Evolutionary conservation across 2,329 filamentous ascomycete genomes (phyloP).

Genomic region (Ambrosiella beaveri): DNA sequence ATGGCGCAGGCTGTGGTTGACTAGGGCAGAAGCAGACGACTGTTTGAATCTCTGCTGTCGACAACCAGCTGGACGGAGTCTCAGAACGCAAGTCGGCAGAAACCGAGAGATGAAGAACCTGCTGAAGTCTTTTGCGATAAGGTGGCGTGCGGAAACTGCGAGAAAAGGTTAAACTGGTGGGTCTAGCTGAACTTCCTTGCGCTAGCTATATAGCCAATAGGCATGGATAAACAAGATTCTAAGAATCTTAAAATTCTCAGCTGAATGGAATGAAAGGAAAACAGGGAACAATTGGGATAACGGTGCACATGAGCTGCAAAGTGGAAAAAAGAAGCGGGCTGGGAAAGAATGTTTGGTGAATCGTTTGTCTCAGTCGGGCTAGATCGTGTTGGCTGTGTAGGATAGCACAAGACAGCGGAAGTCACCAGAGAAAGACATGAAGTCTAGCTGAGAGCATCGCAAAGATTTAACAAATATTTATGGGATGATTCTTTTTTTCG

Average conservation of each 20-base stretch:
- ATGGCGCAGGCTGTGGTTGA: background rate
- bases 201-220: background rate
- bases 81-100: background rate
- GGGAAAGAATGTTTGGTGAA: background rate
- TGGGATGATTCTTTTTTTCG: background rate
- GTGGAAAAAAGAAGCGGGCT: slow-evolving; percentile 3
- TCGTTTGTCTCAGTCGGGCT: background rate
- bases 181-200: background rate
- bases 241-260: background rate
- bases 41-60: background rate
- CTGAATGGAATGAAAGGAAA: background rate
- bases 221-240: background rate
- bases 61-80: background rate
- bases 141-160: background rate
- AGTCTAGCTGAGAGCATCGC: background rate
- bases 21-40: background rate
- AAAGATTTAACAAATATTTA: background rate
- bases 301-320: background rate
- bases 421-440: slow-evolving; percentile 1
- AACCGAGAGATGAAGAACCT: background rate
- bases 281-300: background rate
- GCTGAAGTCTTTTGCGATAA: background rate
- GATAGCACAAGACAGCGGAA: slow-evolving; percentile 8
- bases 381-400: slow-evolving; percentile 2
- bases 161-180: slow-evolving; percentile 1